Evolutionary conservation across 2,329 filamentous ascomycete species (phyloP), one percentile per base, ranked within the genome.

Genomic region (Colletotrichum sp.): DNA sequence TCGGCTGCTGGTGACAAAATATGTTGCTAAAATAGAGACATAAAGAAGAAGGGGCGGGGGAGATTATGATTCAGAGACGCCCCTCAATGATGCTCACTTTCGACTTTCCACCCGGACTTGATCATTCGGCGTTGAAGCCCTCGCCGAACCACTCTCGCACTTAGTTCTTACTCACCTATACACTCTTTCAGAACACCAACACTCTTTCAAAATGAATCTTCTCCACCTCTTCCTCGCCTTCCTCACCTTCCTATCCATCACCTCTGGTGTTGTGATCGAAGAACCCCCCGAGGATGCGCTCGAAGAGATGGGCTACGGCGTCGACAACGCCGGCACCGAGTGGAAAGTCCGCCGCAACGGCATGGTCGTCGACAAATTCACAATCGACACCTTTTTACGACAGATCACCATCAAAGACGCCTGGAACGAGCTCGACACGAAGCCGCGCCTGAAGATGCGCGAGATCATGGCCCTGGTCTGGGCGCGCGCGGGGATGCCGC

Each of bases 401-500:
- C 44, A 52, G 2, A 52, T 52, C 44, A 52, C 44, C n/a, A 52
- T 52, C 44, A 52, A 52, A 1, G 44, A 52, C n/a, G 44, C 44
- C 44, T 52, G 44, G 44, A 52, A 52, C 10, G 44, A 52, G 44
- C 44, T 52, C 4, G 44, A 52, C 6, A 52, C n/a, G 12, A n/a
- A 52, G 44, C 44, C 44, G n/a, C 44, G 44, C n/a, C 44, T 52
- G 44, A 52, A 52, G n/a, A 21, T 52, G 44, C 44, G 44, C 44
- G 44, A 52, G 44, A 10, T 52, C 44, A 13, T 52, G n/a, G 44
- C 44, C 10, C 44, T 52, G 10, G 44, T 52, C 6, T 52, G 44
- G 44, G 44, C n/a, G 44, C 44, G 44, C 1, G 44, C 44, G 6
- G 44, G 44, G 10, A 52, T 52, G 44, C 44, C 44, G 44, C 44